Evolutionary conservation across 495 filamentous ascomycete genomes (phyloP).

Genomic region (Talaromyces adpressus): DNA sequence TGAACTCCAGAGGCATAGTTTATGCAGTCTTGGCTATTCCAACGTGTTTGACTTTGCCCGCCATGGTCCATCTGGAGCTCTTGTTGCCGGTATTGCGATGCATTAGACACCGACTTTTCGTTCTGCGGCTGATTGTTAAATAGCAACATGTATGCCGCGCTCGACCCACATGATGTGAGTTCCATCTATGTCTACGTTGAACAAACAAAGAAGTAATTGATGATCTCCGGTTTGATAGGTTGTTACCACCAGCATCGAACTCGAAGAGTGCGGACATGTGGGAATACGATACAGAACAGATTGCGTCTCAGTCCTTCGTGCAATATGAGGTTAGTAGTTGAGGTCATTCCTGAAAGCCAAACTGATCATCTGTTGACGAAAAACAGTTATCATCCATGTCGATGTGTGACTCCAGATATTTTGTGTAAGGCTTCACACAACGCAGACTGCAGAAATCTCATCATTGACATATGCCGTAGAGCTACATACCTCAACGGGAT

Average conservation of each 20-base stretch:
- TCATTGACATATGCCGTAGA: not conserved
- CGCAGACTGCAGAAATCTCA: not conserved
- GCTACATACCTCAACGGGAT: not conserved
- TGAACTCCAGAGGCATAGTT: constrained; percentile 22
- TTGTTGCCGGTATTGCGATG: constrained; percentile 29
- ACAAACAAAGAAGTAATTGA: not conserved
- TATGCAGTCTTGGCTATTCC: constrained; percentile 30
- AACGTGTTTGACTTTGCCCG: constrained; percentile 31
- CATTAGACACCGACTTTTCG: not conserved
- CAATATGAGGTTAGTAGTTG: not conserved
- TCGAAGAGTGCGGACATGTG: not conserved
- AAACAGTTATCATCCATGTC: constrained; percentile 33
- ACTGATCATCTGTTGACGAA: not conserved
- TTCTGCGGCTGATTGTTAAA: not conserved
- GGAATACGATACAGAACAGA: not conserved
- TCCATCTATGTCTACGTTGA: not conserved
- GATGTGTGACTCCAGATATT: constrained; percentile 29
- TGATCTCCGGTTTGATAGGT: not conserved
- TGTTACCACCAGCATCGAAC: not conserved
- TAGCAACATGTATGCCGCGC: not conserved
- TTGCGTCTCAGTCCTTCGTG: not conserved
- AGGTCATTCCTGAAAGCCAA: not conserved
- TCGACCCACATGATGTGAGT: not conserved
- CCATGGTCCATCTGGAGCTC: constrained; percentile 26
- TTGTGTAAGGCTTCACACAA: constrained; percentile 22